Evolutionary conservation across 2,329 filamentous ascomycete species (phyloP), one percentile per base, ranked within the genome.

Genomic region (Colletotrichum ledebouriae): DNA sequence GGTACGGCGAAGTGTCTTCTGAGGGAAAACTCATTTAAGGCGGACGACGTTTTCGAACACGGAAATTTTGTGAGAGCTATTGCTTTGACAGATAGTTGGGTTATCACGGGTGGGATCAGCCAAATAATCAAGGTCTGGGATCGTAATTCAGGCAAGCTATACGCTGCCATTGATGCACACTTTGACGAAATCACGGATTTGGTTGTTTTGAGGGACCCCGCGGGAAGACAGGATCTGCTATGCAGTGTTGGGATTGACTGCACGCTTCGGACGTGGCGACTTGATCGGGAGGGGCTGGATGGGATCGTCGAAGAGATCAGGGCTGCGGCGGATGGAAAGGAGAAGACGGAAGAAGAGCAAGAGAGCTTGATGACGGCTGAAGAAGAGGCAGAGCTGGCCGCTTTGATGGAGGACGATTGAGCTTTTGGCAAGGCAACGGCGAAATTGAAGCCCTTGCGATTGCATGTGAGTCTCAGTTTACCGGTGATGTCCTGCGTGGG

Each of bases 71-170:
- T 98, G 34, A 89, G 94, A 67, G 93, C 94, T 64, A 87, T 98
- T 22, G 89, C 90, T 9, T 85, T 95, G 46, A 89, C 89, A 1
- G 91, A 92, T 4, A 87, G 90, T 20, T 95, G 93, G 90, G 88
- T 96, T 12, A 80, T 97, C 47, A 98, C 96, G 1, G 94, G 92
- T 2, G 97, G 96, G 65, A 86, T 96, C 72, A 94, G 98, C 75
- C 96, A 99, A 79, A 89, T 97, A 73, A 85, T 99, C 67, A 92
- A 97, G 73, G 87, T 98, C 9, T 99, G 95, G 95, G 92, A 97
- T 77, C 81, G 86, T 53, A 76, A 89, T 69, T 90, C 89, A 9
- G 93, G 93, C 4, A 89, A 91, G 76, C 82, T 97, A 37, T 87
- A 91, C 75, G 92, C 92, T 77, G 86, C 87, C 7, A 90, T 95